Base-by-base conservation (phyloP, 1,139 yeast genomes). In the Hansenula lynferdii region DNA sequence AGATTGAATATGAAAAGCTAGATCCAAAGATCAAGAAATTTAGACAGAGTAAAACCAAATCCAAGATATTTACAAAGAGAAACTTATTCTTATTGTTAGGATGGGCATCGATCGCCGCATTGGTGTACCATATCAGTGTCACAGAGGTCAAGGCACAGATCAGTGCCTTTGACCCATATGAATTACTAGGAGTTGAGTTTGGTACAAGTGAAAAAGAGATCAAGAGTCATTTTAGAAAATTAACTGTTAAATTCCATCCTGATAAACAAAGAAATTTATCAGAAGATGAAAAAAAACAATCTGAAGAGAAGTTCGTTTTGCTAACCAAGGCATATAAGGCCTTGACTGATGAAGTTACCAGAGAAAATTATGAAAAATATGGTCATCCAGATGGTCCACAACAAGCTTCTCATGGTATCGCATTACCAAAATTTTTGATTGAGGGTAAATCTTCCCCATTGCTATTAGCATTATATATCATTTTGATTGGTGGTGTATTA, bases 321-420 rank as follows among this genome's bases (percentile, higher is more conserved):
- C 84, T 94, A 54, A 84, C 89, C 44, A 85, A 86, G 62, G 99
- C 99, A 21, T 89, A 94, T 64, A 85, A 89, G 62, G 87, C 98
- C 0, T 73, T 94, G 50, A 94, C 98, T 11, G 98, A 94, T 62
- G 96, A 86, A 50, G 77, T 72, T 25, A 80, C 89, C 10, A 80
- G 80, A 53, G 86, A 85, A 49, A 94, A 94, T 60, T 90, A 76
- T 59, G 67, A 83, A 56, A 81, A 77, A 54, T 92, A 82, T 56
- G 99, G 99, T 34, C 96, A 94, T 59, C 99, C 99, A 7, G 98
- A 94, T 64, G 98, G 98, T 29, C 96, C 95, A 36, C 96, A 87
- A 61, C 86, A 86, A 34, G 72, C 85, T n/a, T 69, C 83, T n/a
- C 97, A 87, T 59, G 98, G 98, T 42, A 89, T 94, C 61, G 99